Base-by-base conservation (phyloP, 139 green algal species). In the Haematococcus lacustris region DNA sequence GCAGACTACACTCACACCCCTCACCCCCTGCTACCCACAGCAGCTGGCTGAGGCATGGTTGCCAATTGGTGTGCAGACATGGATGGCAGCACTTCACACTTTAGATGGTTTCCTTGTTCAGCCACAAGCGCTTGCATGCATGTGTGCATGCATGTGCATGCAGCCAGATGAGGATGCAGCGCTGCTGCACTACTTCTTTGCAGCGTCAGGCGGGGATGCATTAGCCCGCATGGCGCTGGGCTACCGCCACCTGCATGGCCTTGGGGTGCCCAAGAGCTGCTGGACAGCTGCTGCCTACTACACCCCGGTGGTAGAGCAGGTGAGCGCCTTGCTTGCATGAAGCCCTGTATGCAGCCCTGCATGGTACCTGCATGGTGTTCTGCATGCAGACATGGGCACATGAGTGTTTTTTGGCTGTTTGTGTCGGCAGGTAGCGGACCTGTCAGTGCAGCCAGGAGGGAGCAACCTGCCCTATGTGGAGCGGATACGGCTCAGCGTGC, bases 231-330 rank as follows among this genome's bases (percentile, higher is more conserved):
- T 96, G 82, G 85, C 81, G 1, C 83, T 97, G 30, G 93, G 88
- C n/a, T 95, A 92, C 83, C 80, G 87, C 38, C 87, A 95, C 76
- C 70, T 87, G 66, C 77, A 88, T 34, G 93, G 93, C 7, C 64
- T 93, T 13, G 88, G 86, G 3, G 93, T 79, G 71, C 92, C 91
- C 0, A 83, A 90, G 51, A 88, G 68, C 70, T 98, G 93, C 81
- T 83, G 84, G 73, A 72, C 87, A 1, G 90, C 89, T 1, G 87
- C 87, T 23, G 63, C 92, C 41, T 98, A 98, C 83, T 97, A 97
- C 78, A 76, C 85, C 41, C 85, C 87, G 0, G 91, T 90, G 33
- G 91, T 89, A 26, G 84, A 92, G 70, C 41, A 75, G 43, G 85
- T 91, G 47, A 17, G n/a, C n/a, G n/a, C n/a, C n/a, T n/a, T n/a